A percentile compares a stretch with the other conserved stretches of the same genome.
Evolutionary conservation across 2,329 filamentous ascomycete species (phyloP).

Genomic region (Hypoxylon sp.): DNA sequence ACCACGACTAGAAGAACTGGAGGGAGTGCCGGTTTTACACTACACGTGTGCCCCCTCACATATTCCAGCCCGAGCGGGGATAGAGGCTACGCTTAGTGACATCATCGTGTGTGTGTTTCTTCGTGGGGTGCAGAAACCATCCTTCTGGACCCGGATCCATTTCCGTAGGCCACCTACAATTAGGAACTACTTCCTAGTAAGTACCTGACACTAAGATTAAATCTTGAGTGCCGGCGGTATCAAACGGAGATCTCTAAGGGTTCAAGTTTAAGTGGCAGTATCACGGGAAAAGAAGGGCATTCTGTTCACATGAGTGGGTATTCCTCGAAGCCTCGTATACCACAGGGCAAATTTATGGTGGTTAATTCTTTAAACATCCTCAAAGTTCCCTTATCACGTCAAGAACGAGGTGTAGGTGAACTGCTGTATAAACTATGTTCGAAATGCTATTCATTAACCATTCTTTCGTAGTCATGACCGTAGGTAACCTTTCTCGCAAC

Average conservation of each 20-base stretch:
- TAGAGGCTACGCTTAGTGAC: conserved; percentile 29
- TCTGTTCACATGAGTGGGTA: too few species aligned
- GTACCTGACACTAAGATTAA: conserved; percentile 16
- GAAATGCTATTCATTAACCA: conserved; percentile 24
- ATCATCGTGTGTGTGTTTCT: conserved; percentile 20
- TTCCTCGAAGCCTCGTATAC: too few species aligned
- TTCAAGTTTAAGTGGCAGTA: not conserved
- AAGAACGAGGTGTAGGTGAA: not conserved
- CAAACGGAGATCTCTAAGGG: not conserved
- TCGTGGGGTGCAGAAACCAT: conserved; percentile 30
- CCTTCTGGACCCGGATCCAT: conserved; percentile 22
- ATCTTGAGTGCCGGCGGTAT: conserved; percentile 1
- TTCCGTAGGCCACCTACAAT: not conserved
- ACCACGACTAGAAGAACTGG: not conserved
- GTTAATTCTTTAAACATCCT: too few species aligned
- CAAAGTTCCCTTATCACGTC: not conserved
- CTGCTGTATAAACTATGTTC: conserved; percentile 12
- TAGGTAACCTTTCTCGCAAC: not conserved
- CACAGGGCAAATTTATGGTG: too few species aligned
- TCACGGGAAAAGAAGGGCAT: too few species aligned
- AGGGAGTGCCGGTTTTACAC: too few species aligned
- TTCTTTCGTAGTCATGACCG: conserved; percentile 13
- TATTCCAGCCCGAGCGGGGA: conserved; percentile 4
- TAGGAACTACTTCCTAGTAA: conserved; percentile 4
- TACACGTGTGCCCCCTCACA: not conserved